Evolutionary conservation across 306 rosid species (phyloP), one percentile per base, ranked within the genome.

Genomic region (Amphicarpaea edgeworthii): DNA sequence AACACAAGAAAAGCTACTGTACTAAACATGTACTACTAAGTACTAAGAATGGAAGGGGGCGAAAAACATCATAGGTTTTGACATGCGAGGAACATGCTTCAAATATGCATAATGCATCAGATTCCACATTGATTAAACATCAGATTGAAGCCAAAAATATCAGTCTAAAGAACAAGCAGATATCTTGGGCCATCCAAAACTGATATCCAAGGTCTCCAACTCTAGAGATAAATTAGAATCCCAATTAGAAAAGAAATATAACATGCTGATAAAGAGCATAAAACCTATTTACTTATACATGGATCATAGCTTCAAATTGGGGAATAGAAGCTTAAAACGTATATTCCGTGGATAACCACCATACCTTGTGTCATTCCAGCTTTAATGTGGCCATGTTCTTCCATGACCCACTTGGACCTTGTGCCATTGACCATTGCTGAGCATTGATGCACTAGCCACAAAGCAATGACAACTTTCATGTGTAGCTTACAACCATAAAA

Each of bases 351-450:
- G 19, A 67, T 7, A 66, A 47, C 9, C 81, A 47, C 9, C 81
- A 58, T 82, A 75, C 84, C 79, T 75, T 79, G 75, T 34, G 43
- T 34, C 30, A 41, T 82, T 47, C 62, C 8, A 30, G 79, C 51
- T 81, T 72, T 77, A 70, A 62, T 47, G 60, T 12, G 62, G 57
- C 58, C 37, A 37, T 72, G 77, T 83, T 83, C 72, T 50, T 71
- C 75, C 50, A 42, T 59, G 62, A 80, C 65, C 76, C 79, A 58
- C 57, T 60, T 59, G 55, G 70, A 80, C 77, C 63, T 43, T 76
- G 34, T 16, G 77, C 84, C 47, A 40, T 75, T 59, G 82, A 83
- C 61, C 87, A 58, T 78, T 68, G 75, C 73, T 30, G 78, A 77
- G 41, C 77, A 83, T 72, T 70, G 66, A 64, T 69, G 72, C 73